These are phyloP conservation scores for Draba incana DNA, from an alignment of 345 rosid species.

Conservation along the genomic window DNA sequence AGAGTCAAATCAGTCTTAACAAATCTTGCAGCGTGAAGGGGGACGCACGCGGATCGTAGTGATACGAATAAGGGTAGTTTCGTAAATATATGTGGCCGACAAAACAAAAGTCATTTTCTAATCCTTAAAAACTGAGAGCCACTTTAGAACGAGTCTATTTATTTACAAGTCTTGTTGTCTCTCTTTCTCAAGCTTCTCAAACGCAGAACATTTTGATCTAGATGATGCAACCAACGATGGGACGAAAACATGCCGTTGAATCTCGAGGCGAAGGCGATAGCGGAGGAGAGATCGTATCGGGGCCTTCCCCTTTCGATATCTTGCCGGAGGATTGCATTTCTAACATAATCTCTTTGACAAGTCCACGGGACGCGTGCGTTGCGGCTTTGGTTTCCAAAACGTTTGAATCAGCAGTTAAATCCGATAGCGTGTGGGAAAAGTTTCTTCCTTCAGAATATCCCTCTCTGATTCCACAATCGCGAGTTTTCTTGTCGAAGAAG, in stretches of 20 bases:
- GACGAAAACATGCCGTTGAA: neutral
- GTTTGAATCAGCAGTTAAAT: slow-evolving; percentile 43
- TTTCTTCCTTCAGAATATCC: slow-evolving; percentile 51
- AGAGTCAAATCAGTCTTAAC: no score
- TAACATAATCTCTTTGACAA: slow-evolving; percentile 46
- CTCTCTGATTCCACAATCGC: neutral
- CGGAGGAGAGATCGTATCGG: neutral
- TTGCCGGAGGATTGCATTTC: slow-evolving; percentile 50
- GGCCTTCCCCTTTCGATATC: neutral
- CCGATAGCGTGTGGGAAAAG: slow-evolving; percentile 51
- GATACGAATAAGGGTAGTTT: no score
- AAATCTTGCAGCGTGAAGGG: no score
- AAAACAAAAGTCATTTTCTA: no score
- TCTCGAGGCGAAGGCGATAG: neutral
- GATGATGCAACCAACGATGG: neutral
- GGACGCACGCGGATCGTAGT: no score
- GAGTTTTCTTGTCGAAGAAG: slow-evolving; percentile 46
- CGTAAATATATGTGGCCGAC: no score
- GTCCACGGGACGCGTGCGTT: slow-evolving; percentile 50
- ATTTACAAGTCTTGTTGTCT: no score
- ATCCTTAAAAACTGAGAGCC: no score
- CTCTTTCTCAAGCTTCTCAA: no score
- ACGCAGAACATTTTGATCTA: no score
- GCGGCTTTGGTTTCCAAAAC: slow-evolving; percentile 44
- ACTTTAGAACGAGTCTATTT: no score